A percentile compares a stretch with the other conserved stretches of the same genome.
Evolutionary conservation across 108 stramenopile species (phyloP).

Genomic region (Skeletonema grethae): DNA sequence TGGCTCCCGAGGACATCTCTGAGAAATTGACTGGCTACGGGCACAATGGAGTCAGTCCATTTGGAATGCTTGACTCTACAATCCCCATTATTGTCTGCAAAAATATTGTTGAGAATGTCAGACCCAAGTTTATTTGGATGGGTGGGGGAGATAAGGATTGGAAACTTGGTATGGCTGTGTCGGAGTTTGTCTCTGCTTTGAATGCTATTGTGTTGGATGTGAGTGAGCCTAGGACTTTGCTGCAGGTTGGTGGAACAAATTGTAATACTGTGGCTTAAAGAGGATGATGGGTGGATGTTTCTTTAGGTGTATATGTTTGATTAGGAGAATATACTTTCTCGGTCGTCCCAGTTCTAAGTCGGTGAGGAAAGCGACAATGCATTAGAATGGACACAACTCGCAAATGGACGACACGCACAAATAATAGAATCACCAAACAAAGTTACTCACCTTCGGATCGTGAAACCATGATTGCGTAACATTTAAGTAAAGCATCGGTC

Average conservation of each 20-base stretch:
- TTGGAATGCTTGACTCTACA: slow-evolving; percentile 62
- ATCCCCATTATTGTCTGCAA: slow-evolving; percentile 71
- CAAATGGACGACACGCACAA: background rate
- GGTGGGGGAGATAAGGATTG: slow-evolving; percentile 82
- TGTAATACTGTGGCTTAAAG: background rate
- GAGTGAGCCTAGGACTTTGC: slow-evolving; percentile 34
- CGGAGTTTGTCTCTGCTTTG: slow-evolving; percentile 60
- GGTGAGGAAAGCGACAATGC: background rate
- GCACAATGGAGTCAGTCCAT: slow-evolving; percentile 82
- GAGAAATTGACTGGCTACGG: slow-evolving; percentile 73
- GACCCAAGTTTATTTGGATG: slow-evolving; percentile 76
- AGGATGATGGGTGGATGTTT: background rate
- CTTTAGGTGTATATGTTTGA: background rate
- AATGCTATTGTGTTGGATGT: slow-evolving; percentile 68
- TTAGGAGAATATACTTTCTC: slow-evolving; percentile 40
- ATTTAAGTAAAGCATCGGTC: slow-evolving; percentile 84
- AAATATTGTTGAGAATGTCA: slow-evolving; percentile 47
- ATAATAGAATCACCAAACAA: background rate
- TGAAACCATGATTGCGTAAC: slow-evolving; percentile 82
- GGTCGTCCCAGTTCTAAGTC: slow-evolving; percentile 38
- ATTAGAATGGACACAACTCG: background rate
- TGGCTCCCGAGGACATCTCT: slow-evolving; percentile 70
- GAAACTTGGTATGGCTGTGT: slow-evolving; percentile 77
- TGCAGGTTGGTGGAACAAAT: slow-evolving; percentile 4
- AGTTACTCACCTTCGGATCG: slow-evolving; percentile 67